Evolutionary conservation across 768 basidiomycete species (phyloP).

Genomic region (Leccinum broughii): DNA sequence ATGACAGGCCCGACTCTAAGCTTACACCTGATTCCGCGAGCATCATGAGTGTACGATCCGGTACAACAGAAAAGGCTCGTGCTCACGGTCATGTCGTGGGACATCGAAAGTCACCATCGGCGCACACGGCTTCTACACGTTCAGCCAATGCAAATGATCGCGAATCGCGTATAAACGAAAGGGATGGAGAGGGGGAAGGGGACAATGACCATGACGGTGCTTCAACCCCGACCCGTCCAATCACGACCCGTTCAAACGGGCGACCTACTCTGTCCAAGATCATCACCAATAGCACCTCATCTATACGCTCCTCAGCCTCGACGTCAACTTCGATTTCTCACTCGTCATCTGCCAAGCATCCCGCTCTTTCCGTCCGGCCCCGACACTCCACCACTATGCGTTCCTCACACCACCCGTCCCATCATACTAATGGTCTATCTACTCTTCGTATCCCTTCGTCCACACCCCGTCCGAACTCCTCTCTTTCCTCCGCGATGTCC

Average conservation of each 20-base stretch:
- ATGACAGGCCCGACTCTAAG: conserved; percentile 70
- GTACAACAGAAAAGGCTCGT: conserved; percentile 25
- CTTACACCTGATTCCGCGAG: conserved; percentile 52
- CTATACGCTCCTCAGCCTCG: conserved; percentile 22
- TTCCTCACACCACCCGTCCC: conserved; percentile 23
- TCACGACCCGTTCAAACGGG: conserved; percentile 16
- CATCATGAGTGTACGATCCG: conserved; percentile 26
- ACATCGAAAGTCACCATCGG: conserved; percentile 27
- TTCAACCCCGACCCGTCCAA: conserved; percentile 18
- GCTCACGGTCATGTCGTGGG: conserved; percentile 15
- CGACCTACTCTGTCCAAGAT: conserved; percentile 30
- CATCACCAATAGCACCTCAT: conserved; percentile 27
- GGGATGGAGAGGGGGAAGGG: conserved; percentile 7
- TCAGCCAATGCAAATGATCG: conserved; percentile 1
- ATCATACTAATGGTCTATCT: conserved; percentile 26
- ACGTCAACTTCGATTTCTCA: conserved; percentile 10
- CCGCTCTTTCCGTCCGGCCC: conserved; percentile 15
- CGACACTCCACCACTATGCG: conserved; percentile 28
- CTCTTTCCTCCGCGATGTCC: conserved; percentile 32
- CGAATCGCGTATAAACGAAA: background rate
- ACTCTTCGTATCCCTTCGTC: conserved; percentile 34
- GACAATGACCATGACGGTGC: conserved; percentile 14
- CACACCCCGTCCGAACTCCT: conserved; percentile 27
- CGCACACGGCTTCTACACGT: conserved; percentile 10
- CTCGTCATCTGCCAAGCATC: conserved; percentile 19